A percentile compares a stretch with the other conserved stretches of the same genome.
phyloP scores from a whole-genome alignment of 371 early-diverging fungal species.

The Syncephalastrum sp. region DNA sequence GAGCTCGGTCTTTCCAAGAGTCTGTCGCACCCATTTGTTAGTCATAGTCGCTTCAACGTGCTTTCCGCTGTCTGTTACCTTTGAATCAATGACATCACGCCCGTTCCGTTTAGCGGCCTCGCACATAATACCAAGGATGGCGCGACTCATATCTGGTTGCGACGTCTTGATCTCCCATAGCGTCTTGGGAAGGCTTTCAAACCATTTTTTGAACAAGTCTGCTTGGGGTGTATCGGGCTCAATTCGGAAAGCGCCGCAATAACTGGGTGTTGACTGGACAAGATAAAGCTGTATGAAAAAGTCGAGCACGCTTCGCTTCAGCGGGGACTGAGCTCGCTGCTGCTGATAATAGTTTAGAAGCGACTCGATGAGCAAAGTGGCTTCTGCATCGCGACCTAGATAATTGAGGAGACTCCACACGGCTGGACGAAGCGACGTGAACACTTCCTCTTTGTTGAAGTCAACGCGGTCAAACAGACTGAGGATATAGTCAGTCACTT shows the following conservation, averaged over 20 bases:
- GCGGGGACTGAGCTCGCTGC: conserved; percentile 36
- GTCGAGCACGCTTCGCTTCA: conserved; percentile 36
- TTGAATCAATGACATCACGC: conserved; percentile 26
- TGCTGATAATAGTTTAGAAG: conserved; percentile 32
- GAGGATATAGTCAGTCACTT: conserved; percentile 55
- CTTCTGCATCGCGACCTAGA: conserved; percentile 34
- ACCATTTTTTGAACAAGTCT: conserved; percentile 27
- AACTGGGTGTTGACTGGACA: conserved; percentile 48
- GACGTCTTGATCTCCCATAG: conserved; percentile 54
- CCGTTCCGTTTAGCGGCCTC: conserved; percentile 32
- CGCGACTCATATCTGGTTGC: conserved; percentile 47
- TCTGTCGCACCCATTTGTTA: conserved; percentile 5
- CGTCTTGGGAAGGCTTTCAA: conserved; percentile 52
- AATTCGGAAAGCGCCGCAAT: conserved; percentile 36
- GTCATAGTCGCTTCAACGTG: neutral
- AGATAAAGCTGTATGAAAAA: conserved; percentile 40
- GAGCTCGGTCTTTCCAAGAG: conserved; percentile 38
- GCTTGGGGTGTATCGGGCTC: conserved; percentile 15
- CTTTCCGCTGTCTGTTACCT: conserved; percentile 10
- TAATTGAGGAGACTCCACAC: conserved; percentile 63
- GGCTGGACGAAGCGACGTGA: conserved; percentile 48
- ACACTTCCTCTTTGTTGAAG: conserved; percentile 52
- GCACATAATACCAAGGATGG: conserved; percentile 34
- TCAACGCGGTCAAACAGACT: conserved; percentile 43
- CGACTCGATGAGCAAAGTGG: conserved; percentile 27